Base-by-base conservation (phyloP, 345 rosid species). In the Dipteronia dyeriana region DNA sequence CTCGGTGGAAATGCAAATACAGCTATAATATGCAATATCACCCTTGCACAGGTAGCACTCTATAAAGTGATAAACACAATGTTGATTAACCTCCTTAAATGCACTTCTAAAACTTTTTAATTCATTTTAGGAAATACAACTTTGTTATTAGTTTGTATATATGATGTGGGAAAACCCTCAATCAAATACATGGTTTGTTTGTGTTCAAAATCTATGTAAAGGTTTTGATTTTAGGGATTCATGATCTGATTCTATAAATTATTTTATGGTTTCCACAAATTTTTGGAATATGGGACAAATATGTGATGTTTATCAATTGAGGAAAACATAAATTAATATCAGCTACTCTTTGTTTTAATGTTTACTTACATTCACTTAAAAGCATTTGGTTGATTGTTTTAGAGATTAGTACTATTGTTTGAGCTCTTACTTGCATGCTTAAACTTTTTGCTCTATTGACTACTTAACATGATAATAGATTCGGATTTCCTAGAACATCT, bases 1-100 rank as follows among this genome's bases (percentile, higher is more conserved):
- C 85, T 95, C 31, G 99, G 99, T 82, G 99, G 99, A 87, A 95
- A 95, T 87, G 97, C 99, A 68, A 95, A 95, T 83, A 95, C 99
- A 45, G 99, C 99, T 59, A 93, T 95, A 68, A 95, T 95, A 75
- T 95, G 99, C 89, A 95, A 95, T 81, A 92, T 95, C 61, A 95
- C 99, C 10, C 91, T 95, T 83, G 99, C 98, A 69, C 97, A 89
- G 90, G 99, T 95, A 86, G 26, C 78, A 72, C 38, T 81, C 49
- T 31, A 45, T 53, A 41, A 81, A 61, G 61, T 69, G 49, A 63
- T 34, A 63, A 54, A 17, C 34, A 41, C 43, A 11, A 51, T 64
- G 54, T 20, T 45, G 19, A 29, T 68, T 43, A 62, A 17, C 25
- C 29, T 63, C 2, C 23, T 57, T 67, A 20, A 71, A 60, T 39